These are phyloP conservation scores for Saraca asoca DNA, from an alignment of 331 rosid genomes.

Conservation along the genomic window DNA sequence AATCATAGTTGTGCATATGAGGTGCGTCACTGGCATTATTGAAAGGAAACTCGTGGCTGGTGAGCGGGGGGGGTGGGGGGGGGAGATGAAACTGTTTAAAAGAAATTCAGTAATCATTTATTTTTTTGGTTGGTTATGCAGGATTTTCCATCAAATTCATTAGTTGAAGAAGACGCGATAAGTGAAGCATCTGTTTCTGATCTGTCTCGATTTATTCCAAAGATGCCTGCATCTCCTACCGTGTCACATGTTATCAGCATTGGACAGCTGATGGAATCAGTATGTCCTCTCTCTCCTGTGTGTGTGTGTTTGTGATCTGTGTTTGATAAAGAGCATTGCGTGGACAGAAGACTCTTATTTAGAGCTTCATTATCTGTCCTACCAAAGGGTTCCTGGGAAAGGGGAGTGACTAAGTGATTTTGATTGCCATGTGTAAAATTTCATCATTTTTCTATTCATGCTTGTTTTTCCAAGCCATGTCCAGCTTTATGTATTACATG, in stretches of 20 bases:
- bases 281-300: conserved; percentile 37
- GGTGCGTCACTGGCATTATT: too few relatives aligned
- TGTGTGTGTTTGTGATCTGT: background rate
- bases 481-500: background rate
- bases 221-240: conserved; percentile 61
- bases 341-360: too few relatives aligned
- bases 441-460: background rate
- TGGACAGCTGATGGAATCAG: conserved; percentile 95
- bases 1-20: too few relatives aligned
- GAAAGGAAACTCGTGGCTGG: too few relatives aligned
- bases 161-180: conserved; percentile 67
- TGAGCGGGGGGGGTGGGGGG: too few relatives aligned
- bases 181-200: conserved; percentile 89
- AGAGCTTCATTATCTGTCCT: too few relatives aligned
- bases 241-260: conserved; percentile 72
- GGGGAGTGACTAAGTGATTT: too few relatives aligned
- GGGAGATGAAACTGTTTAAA: too few relatives aligned
- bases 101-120: conserved; percentile 7
- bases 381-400: too few relatives aligned
- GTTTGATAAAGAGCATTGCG: too few relatives aligned
- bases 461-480: conserved; percentile 16
- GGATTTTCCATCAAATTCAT: conserved; percentile 69
- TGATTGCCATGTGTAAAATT: background rate
- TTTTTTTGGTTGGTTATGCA: conserved; percentile 34
- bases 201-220: conserved; percentile 69